A percentile compares a stretch with the other conserved stretches of the same genome.
Evolutionary conservation across 2,329 filamentous ascomycete species (phyloP).

Genomic region (Trichophyton verrucosum): DNA sequence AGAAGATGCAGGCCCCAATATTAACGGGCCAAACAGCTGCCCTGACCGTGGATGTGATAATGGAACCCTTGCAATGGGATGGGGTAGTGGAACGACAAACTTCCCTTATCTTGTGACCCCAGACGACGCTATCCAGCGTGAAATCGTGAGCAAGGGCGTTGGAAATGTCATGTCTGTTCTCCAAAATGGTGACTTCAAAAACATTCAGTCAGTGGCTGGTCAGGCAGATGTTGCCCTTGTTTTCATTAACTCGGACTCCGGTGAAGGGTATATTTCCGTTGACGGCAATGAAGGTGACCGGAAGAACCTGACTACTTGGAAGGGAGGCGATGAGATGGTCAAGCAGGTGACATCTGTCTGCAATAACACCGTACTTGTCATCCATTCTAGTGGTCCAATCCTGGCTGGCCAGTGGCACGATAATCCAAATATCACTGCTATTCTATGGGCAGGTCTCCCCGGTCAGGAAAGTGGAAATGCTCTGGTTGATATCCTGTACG

Average conservation of each 20-base stretch:
- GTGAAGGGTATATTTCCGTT: constrained; percentile 74
- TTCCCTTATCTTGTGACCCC: constrained; percentile 54
- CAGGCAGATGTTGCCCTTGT: constrained; percentile 55
- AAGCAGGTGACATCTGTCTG: constrained; percentile 63
- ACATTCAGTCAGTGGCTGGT: constrained; percentile 40
- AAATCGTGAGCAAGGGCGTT: constrained; percentile 51
- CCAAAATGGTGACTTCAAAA: constrained; percentile 43
- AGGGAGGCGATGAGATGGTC: constrained; percentile 66
- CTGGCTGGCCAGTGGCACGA: constrained; percentile 52
- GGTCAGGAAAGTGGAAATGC: constrained; percentile 66
- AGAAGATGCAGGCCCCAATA: constrained; percentile 66
- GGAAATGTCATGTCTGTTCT: constrained; percentile 51
- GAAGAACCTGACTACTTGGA: constrained; percentile 85
- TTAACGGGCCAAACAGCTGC: constrained; percentile 67
- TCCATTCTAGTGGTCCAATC: constrained; percentile 75
- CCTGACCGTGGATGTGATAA: constrained; percentile 51
- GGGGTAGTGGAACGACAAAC: constrained; percentile 48
- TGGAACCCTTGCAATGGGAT: constrained; percentile 51
- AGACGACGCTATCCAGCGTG: constrained; percentile 51
- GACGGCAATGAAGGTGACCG: constrained; percentile 80
- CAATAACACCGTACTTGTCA: constrained; percentile 83
- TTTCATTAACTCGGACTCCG: constrained; percentile 77
- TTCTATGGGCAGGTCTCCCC: constrained; percentile 63
- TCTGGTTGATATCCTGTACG: constrained; percentile 62
- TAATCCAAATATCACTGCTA: constrained; percentile 58